These are phyloP conservation scores for Sporothrix phasma DNA, from an alignment of 2,329 filamentous ascomycete species.

Conservation along the genomic window DNA sequence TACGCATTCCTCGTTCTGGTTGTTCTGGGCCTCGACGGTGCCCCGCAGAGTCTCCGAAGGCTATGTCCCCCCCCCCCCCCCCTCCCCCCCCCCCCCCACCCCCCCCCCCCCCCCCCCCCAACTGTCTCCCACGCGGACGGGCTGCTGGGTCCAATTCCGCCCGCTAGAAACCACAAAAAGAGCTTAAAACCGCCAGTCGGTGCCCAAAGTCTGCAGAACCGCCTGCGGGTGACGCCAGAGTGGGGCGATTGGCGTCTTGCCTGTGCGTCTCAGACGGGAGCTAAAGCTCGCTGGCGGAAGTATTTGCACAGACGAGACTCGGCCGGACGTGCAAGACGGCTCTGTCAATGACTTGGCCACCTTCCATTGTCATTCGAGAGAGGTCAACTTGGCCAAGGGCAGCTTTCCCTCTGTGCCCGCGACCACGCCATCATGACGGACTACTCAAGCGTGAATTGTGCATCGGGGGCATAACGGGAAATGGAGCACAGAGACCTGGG, in stretches of 20 bases:
- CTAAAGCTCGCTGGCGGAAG: slow-evolving; percentile 5
- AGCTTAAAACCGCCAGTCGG: neutral
- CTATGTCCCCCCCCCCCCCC: too few relatives aligned
- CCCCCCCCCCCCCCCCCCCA: too few relatives aligned
- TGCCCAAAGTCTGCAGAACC: neutral
- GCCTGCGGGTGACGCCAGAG: neutral
- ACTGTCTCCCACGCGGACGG: neutral
- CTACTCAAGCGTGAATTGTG: neutral
- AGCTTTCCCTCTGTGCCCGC: slow-evolving; percentile 3
- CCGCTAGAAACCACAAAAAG: neutral
- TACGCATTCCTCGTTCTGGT: neutral
- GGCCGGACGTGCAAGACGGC: too few relatives aligned
- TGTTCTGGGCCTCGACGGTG: neutral
- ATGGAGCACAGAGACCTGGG: too few relatives aligned
- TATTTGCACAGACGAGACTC: neutral
- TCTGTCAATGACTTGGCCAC: too few relatives aligned
- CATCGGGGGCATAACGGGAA: neutral
- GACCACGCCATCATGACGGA: neutral
- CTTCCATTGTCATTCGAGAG: too few relatives aligned
- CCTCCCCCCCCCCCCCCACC: too few relatives aligned
- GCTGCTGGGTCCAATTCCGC: neutral
- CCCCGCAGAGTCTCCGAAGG: neutral
- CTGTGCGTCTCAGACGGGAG: neutral
- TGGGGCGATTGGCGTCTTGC: neutral
- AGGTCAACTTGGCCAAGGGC: too few relatives aligned